A percentile compares a stretch with the other conserved stretches of the same genome.
These are phyloP conservation scores for Geosiphon pyriformis DNA, from an alignment of 192 early-diverging fungal genomes.

Conservation along the genomic window DNA sequence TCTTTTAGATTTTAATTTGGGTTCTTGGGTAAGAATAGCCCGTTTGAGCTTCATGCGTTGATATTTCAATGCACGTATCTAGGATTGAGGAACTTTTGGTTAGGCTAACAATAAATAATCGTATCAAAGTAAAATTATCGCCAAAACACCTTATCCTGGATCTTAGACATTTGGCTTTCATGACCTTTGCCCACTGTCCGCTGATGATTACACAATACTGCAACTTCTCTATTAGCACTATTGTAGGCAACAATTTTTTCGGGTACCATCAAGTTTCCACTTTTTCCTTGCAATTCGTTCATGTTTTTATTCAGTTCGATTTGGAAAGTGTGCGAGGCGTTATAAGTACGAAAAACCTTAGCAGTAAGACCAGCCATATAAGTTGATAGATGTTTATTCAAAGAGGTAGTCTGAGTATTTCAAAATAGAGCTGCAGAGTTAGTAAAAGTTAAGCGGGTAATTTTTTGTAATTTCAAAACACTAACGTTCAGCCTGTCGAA, in stretches of 20 bases:
- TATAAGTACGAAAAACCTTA: conserved; percentile 99
- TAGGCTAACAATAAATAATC: conserved; percentile 16
- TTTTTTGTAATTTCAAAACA: conserved; percentile 1
- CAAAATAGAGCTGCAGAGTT: neutral
- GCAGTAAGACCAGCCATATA: conserved; percentile 91
- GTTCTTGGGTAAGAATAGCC: conserved; percentile 66
- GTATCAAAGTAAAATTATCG: neutral
- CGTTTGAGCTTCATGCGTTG: conserved; percentile 69
- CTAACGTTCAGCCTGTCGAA: conserved; percentile 89
- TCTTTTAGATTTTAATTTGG: conserved; percentile 70
- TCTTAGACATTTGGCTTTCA: conserved; percentile 66
- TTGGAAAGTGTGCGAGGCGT: conserved; percentile 92
- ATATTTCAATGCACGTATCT: conserved; percentile 82
- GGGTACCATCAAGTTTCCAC: conserved; percentile 51
- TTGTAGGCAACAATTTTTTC: conserved; percentile 94
- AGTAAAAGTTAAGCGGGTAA: too few species aligned
- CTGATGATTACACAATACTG: conserved; percentile 98
- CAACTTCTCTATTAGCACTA: conserved; percentile 92
- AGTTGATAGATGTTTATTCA: conserved; percentile 86
- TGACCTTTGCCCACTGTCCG: conserved; percentile 79
- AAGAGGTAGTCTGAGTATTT: conserved; percentile 66
- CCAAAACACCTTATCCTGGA: conserved; percentile 70
- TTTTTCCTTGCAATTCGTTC: conserved; percentile 24
- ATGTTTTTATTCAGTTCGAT: conserved; percentile 71
- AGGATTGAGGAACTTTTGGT: conserved; percentile 2